Conservation (phyloP, 2,329 filamentous ascomycete species). For the Penicillium sp. region DNA sequence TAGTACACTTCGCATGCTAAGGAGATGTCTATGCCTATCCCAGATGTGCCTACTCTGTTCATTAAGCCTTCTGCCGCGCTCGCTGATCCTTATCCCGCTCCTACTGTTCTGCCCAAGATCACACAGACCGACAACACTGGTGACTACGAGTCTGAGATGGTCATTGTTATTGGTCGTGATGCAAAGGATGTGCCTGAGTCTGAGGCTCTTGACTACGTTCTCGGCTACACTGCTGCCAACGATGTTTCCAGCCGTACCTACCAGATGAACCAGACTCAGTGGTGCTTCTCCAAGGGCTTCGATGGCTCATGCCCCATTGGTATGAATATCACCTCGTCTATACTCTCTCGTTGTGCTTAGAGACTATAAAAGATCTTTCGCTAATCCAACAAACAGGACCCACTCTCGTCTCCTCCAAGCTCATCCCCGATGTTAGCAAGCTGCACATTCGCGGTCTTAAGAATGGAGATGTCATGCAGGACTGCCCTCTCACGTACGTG, state of each 20-base stretch:
- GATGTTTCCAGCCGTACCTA: slow-evolving; percentile 62
- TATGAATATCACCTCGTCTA: slow-evolving; percentile 7
- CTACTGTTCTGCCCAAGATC: slow-evolving; percentile 55
- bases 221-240: slow-evolving; percentile 65
- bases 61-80: slow-evolving; percentile 59
- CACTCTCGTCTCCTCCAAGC: slow-evolving; percentile 47
- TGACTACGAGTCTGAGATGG: slow-evolving; percentile 63
- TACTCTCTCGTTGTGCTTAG: neutral
- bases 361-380: neutral
- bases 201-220: slow-evolving; percentile 60
- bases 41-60: slow-evolving; percentile 58
- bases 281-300: slow-evolving; percentile 62
- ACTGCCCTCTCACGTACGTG: slow-evolving; percentile 39
- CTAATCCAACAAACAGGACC: slow-evolving; percentile 40
- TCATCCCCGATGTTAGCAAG: slow-evolving; percentile 34
- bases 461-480: slow-evolving; percentile 56
- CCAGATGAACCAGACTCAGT: slow-evolving; percentile 57
- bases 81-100: slow-evolving; percentile 54
- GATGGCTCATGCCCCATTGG: slow-evolving; percentile 58
- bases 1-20: slow-evolving; percentile 53
- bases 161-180: slow-evolving; percentile 55
- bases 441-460: slow-evolving; percentile 40
- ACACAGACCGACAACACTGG: slow-evolving; percentile 55
- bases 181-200: slow-evolving; percentile 57
- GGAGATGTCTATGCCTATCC: slow-evolving; percentile 55